Percentiles rank a stretch among this genome's conserved stretches.
These are phyloP conservation scores for Hemerocallis citrina DNA, from an alignment of 106 monocot genomes.

Conservation along the genomic window DNA sequence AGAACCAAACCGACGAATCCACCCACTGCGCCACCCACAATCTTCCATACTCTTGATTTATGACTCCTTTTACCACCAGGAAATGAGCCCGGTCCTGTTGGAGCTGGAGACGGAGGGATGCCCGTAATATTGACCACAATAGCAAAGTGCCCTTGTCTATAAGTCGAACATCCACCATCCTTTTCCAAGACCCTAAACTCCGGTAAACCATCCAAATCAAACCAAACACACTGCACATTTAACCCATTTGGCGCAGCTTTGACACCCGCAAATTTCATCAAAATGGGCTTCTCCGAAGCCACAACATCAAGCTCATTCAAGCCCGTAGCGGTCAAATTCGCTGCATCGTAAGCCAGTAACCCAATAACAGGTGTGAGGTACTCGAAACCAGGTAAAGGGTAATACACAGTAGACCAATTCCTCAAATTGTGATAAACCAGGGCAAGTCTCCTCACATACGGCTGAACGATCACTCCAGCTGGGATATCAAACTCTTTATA, in stretches of 20 bases:
- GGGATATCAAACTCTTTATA: conserved; percentile 71
- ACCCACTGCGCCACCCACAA: conserved; percentile 34
- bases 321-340: conserved; percentile 44
- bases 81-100: not conserved
- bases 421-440: conserved; percentile 89
- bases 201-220: conserved; percentile 47
- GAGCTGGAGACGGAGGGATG: conserved; percentile 28
- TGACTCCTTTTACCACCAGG: conserved; percentile 10
- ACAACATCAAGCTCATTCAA: conserved; percentile 42
- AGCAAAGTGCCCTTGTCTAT: conserved; percentile 63
- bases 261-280: conserved; percentile 41
- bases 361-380: conserved; percentile 67
- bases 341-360: conserved; percentile 67
- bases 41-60: conserved; percentile 47
- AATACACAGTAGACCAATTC: conserved; percentile 60
- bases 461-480: conserved; percentile 41
- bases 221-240: conserved; percentile 44
- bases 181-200: conserved; percentile 37
- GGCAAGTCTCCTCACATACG: conserved; percentile 61
- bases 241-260: conserved; percentile 8
- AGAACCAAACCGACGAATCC: conserved; percentile 37
- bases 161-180: conserved; percentile 33
- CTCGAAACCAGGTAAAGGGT: conserved; percentile 48
- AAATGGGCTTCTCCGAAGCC: conserved; percentile 41
- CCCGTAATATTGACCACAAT: conserved; percentile 51